Conservation (phyloP, 306 rosid genomes). For the Cicer yamashitae region DNA sequence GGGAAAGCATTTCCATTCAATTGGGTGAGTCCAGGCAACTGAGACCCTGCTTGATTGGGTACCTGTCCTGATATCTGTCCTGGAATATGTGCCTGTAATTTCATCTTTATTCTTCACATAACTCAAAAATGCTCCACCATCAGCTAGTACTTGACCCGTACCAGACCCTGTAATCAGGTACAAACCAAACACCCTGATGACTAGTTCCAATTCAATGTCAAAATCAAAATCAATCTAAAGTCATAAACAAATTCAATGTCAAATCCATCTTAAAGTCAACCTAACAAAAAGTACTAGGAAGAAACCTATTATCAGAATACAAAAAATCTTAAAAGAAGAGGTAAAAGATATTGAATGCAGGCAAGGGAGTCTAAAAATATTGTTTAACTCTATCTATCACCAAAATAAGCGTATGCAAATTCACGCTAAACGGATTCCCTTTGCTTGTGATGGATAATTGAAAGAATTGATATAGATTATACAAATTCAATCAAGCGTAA, state of each 20-base stretch:
- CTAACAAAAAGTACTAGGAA: not conserved
- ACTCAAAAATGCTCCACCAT: constrained; percentile 46
- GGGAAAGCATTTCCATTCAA: constrained; percentile 67
- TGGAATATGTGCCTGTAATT: constrained; percentile 67
- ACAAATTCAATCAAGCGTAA: constrained; percentile 39
- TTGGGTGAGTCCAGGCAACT: constrained; percentile 63
- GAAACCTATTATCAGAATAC: constrained; percentile 1
- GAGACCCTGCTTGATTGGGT: constrained; percentile 72
- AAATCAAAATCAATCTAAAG: constrained; percentile 39
- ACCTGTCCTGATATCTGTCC: constrained; percentile 77
- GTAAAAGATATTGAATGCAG: constrained; percentile 37
- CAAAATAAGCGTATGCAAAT: not conserved
- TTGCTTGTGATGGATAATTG: constrained; percentile 21
- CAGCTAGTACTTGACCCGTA: constrained; percentile 36
- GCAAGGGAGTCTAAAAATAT: not conserved
- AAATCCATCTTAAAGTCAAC: not conserved
- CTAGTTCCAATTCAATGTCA: constrained; percentile 3
- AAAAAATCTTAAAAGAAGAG: constrained; percentile 1
- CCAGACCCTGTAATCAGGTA: constrained; percentile 33
- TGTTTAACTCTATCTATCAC: not conserved
- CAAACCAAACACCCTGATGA: constrained; percentile 27
- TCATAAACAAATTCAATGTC: constrained; percentile 16
- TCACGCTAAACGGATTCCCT: constrained; percentile 29
- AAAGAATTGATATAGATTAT: constrained; percentile 2
- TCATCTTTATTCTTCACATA: constrained; percentile 62